These are phyloP conservation scores for Xerocomellus dryophilus DNA, from an alignment of 768 basidiomycete genomes.

Conservation along the genomic window DNA sequence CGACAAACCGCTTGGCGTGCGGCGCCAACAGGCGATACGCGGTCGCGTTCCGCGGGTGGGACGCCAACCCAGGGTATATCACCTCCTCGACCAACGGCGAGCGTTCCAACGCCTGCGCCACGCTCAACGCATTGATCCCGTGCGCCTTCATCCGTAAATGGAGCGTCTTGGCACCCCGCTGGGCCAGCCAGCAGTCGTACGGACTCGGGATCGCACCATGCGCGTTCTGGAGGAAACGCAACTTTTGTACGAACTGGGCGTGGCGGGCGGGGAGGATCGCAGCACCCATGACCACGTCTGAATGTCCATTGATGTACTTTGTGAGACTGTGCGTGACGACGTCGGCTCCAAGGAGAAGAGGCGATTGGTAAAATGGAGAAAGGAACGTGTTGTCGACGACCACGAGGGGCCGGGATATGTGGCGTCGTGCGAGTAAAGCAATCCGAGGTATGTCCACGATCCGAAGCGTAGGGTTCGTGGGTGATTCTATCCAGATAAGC, in stretches of 20 bases:
- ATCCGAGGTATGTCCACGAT: constrained; percentile 79
- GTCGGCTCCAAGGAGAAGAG: constrained; percentile 81
- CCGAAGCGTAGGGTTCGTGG: constrained; percentile 92
- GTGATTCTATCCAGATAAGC: constrained; percentile 94
- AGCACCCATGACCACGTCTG: constrained; percentile 89
- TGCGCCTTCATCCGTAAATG: constrained; percentile 85
- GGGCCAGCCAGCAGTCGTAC: constrained; percentile 87
- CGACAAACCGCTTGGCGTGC: constrained; percentile 66
- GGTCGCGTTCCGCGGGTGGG: constrained; percentile 61
- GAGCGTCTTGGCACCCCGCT: constrained; percentile 89
- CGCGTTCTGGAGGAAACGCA: constrained; percentile 90
- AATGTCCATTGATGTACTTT: constrained; percentile 94
- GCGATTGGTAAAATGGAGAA: constrained; percentile 87
- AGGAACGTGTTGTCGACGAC: constrained; percentile 95
- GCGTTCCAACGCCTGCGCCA: constrained; percentile 60
- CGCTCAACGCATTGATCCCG: constrained; percentile 73
- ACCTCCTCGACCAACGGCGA: constrained; percentile 71
- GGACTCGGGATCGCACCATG: constrained; percentile 81
- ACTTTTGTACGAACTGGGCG: constrained; percentile 43
- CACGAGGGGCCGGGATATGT: constrained; percentile 67
- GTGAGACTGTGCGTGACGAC: constrained; percentile 81
- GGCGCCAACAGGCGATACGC: constrained; percentile 63
- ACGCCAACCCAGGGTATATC: constrained; percentile 78
- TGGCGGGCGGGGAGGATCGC: constrained; percentile 65
- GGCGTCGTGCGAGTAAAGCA: constrained; percentile 57